A percentile compares a stretch with the other conserved stretches of the same genome.
phyloP scores from a whole-genome alignment of 176 grass and related monocot species.

The Carex kokanica region DNA sequence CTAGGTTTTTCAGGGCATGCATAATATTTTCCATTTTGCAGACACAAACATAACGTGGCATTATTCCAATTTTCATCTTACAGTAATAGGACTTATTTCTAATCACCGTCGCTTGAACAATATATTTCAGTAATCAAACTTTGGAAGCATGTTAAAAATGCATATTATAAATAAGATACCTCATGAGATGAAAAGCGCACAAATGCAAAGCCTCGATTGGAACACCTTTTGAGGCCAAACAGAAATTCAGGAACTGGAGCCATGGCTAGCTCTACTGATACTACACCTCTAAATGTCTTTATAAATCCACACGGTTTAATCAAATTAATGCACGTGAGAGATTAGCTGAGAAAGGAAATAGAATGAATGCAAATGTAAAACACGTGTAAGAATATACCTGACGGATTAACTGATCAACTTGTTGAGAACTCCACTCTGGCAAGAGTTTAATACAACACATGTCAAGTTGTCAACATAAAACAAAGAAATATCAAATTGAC shows the following conservation, averaged over 20 bases:
- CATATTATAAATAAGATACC: neutral
- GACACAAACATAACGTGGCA: neutral
- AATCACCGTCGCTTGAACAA: neutral
- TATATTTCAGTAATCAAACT: neutral
- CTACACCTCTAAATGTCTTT: neutral
- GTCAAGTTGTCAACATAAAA: neutral
- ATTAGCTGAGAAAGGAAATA: neutral
- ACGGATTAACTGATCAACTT: neutral
- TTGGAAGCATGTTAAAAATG: too few relatives aligned
- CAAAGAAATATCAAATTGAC: neutral
- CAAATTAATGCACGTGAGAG: neutral
- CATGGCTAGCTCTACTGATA: neutral
- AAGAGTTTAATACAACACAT: neutral
- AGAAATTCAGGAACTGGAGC: neutral
- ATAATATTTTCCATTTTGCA: neutral
- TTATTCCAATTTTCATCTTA: neutral
- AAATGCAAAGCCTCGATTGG: neutral
- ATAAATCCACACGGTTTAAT: neutral
- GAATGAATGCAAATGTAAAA: neutral
- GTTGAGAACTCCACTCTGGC: neutral
- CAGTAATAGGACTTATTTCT: neutral
- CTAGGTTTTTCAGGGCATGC: neutral
- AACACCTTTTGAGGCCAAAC: neutral
- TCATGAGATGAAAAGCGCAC: neutral
- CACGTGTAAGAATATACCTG: neutral